A percentile compares a stretch with the other conserved stretches of the same genome.
Evolutionary conservation across 352 stramenopile genomes (phyloP).

Genomic region (Plasmopara halstedii): DNA sequence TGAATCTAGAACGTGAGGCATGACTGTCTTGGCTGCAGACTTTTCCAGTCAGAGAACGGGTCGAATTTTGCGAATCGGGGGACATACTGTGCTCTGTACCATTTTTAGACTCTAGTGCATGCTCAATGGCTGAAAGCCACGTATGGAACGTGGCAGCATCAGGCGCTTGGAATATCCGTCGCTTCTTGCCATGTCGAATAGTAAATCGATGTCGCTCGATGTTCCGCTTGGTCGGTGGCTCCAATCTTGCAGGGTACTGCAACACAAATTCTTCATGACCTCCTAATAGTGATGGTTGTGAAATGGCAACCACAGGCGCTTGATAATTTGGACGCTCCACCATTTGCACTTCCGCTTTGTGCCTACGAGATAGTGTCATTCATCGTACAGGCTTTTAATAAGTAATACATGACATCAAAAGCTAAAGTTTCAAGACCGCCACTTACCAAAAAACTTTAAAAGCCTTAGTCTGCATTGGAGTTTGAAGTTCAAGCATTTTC

Average conservation of each 20-base stretch:
- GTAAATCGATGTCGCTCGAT: slow-evolving; percentile 17
- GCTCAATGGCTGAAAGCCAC: slow-evolving; percentile 14
- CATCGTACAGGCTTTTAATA: background rate
- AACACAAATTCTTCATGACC: slow-evolving; percentile 16
- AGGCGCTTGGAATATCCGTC: slow-evolving; percentile 15
- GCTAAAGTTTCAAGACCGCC: background rate
- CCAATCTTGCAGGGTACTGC: slow-evolving; percentile 17
- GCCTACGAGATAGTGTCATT: slow-evolving; percentile 4
- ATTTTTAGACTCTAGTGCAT: slow-evolving; percentile 8
- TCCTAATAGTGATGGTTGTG: slow-evolving; percentile 11
- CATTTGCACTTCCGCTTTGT: slow-evolving; percentile 16
- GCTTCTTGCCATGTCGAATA: slow-evolving; percentile 19
- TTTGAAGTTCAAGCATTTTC: background rate
- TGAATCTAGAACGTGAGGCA: slow-evolving; percentile 1
- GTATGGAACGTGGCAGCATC: slow-evolving; percentile 13
- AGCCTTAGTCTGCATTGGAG: slow-evolving; percentile 15
- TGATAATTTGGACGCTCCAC: slow-evolving; percentile 7
- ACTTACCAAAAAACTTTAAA: slow-evolving; percentile 23
- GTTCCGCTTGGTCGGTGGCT: slow-evolving; percentile 10
- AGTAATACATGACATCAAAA: background rate
- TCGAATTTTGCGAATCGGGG: background rate
- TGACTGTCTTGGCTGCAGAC: slow-evolving; percentile 2
- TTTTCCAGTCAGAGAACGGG: background rate
- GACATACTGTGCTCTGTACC: background rate
- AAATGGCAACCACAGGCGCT: slow-evolving; percentile 18